Evolutionary conservation across 2,329 filamentous ascomycete genomes (phyloP).

Genomic region (Epichloe festucae): DNA sequence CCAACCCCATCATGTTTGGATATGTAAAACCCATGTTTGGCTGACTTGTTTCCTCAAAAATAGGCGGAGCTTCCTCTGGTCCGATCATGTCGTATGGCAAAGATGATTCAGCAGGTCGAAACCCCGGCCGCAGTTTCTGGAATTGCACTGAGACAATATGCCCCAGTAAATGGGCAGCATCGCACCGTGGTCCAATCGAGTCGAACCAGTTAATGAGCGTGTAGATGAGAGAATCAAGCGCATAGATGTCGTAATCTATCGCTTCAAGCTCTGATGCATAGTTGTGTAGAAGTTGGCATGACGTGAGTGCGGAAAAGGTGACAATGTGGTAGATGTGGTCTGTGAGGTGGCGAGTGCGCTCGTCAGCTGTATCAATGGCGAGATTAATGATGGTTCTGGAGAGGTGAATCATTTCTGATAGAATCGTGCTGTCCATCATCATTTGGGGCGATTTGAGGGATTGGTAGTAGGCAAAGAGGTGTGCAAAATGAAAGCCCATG

Average conservation of each 20-base stretch:
- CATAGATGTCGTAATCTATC: conserved; percentile 6
- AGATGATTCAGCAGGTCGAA: neutral
- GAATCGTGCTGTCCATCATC: conserved; percentile 4
- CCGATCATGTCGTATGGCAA: neutral
- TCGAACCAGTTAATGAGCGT: conserved; percentile 13
- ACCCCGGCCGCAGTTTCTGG: conserved; percentile 6
- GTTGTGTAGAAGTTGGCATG: conserved; percentile 12
- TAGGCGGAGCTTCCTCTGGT: neutral
- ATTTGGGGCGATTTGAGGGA: conserved; percentile 10
- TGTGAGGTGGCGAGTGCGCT: conserved; percentile 15
- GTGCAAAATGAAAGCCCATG: conserved; percentile 17
- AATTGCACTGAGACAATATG: conserved; percentile 13
- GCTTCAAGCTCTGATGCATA: conserved; percentile 11
- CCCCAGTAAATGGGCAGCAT: conserved; percentile 13
- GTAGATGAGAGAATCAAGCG: conserved; percentile 9
- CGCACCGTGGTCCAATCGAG: conserved; percentile 13
- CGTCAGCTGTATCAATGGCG: conserved; percentile 16
- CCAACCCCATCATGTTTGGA: neutral
- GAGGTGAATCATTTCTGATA: conserved; percentile 13
- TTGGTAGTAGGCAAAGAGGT: conserved; percentile 13
- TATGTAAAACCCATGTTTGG: neutral
- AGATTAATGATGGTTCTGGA: conserved; percentile 15
- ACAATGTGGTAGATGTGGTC: conserved; percentile 18
- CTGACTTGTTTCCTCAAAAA: neutral
- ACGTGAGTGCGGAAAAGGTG: conserved; percentile 14